Evolutionary conservation across 2,329 filamentous ascomycete species (phyloP).

Genomic region (Colletotrichum phormii): DNA sequence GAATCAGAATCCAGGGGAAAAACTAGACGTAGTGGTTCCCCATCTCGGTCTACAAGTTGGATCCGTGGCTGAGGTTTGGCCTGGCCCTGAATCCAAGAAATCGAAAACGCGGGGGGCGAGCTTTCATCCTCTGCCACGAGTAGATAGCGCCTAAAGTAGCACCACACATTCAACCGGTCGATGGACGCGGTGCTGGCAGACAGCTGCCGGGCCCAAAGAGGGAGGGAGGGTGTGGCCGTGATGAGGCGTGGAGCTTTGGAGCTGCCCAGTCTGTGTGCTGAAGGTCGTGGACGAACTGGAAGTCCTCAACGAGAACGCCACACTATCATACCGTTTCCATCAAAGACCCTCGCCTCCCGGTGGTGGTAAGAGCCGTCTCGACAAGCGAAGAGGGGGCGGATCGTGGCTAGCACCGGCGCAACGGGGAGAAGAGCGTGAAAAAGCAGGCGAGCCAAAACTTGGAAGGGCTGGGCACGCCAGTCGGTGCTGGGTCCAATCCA

Average conservation of each 20-base stretch:
- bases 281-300: constrained; percentile 26
- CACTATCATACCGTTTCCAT: constrained; percentile 20
- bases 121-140: background rate
- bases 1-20: background rate
- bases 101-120: constrained; percentile 10
- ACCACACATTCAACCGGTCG: background rate
- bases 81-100: constrained; percentile 19
- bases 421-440: constrained; percentile 1
- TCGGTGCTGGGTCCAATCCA: constrained; percentile 32
- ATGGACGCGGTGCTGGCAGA: background rate
- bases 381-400: constrained; percentile 8
- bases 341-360: no score
- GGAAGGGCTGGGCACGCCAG: constrained; percentile 21
- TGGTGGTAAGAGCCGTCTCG: background rate
- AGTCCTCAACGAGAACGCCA: constrained; percentile 19
- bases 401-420: background rate
- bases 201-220: background rate
- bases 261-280: background rate
- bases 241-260: background rate
- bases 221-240: background rate
- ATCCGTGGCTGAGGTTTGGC: constrained; percentile 17
- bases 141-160: background rate
- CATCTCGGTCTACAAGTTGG: background rate
- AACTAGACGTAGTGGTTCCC: background rate
- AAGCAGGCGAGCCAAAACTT: constrained; percentile 23